These are phyloP conservation scores for Ganoderma boninense DNA, from an alignment of 1,284 basidiomycete species.

Conservation along the genomic window DNA sequence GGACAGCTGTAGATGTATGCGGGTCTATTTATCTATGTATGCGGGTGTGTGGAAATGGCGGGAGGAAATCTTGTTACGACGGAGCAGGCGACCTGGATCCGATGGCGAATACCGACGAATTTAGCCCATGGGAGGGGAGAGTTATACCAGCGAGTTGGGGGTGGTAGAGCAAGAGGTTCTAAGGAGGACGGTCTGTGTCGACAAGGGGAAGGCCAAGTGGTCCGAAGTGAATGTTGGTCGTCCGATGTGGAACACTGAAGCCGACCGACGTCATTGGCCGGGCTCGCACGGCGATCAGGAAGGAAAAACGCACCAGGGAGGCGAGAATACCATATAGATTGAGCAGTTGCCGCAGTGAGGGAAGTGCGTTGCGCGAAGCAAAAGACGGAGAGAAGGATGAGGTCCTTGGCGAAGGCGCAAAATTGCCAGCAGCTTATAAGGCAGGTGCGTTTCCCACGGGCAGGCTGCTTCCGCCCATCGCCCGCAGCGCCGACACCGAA, in stretches of 20 bases:
- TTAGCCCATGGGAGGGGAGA: constrained; percentile 69
- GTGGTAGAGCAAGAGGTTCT: constrained; percentile 44
- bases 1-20: constrained; percentile 11
- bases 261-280: constrained; percentile 6
- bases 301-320: constrained; percentile 33
- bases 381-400: constrained; percentile 31
- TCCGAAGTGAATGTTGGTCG: constrained; percentile 67
- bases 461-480: constrained; percentile 11
- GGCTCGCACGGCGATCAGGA: neutral
- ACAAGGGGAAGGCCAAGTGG: constrained; percentile 67
- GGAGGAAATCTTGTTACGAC: constrained; percentile 29
- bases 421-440: constrained; percentile 28
- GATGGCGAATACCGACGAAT: constrained; percentile 42
- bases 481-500: constrained; percentile 1
- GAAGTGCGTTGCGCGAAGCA: constrained; percentile 22
- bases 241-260: constrained; percentile 45
- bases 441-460: constrained; percentile 32
- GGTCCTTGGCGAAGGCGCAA: constrained; percentile 31
- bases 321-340: constrained; percentile 41
- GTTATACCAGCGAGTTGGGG: constrained; percentile 23
- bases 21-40: constrained; percentile 36
- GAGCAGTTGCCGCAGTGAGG: constrained; percentile 19
- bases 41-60: constrained; percentile 14
- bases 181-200: constrained; percentile 82
- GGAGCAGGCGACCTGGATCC: constrained; percentile 50